These are phyloP conservation scores for Iberis pinnata DNA, from an alignment of 345 rosid species.

Conservation along the genomic window DNA sequence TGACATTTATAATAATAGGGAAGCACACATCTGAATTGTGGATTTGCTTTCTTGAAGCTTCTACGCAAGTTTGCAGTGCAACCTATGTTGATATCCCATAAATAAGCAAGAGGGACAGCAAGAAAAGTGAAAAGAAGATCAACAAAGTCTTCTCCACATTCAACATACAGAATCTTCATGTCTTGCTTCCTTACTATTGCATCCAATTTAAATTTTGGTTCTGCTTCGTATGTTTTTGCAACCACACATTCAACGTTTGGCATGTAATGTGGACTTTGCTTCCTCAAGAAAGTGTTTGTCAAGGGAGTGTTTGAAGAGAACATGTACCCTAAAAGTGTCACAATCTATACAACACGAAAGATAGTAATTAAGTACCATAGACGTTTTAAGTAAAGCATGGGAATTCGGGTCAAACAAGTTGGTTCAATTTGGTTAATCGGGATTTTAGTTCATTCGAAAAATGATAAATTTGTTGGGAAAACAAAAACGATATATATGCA, in stretches of 20 bases:
- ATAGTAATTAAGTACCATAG: too few species aligned
- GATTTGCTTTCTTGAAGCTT: conserved; percentile 1
- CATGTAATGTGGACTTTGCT: not conserved
- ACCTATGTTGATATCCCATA: not conserved
- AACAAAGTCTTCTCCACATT: too few species aligned
- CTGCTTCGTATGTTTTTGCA: not conserved
- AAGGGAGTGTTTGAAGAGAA: conserved; percentile 21
- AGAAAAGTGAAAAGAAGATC: conserved; percentile 14
- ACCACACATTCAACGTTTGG: not conserved
- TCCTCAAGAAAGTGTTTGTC: too few species aligned
- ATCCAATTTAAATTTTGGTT: conserved; percentile 8
- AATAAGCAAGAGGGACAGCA: too few species aligned
- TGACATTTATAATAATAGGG: conserved; percentile 3
- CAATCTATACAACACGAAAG: too few species aligned
- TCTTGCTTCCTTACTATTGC: not conserved
- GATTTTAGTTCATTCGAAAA: too few species aligned
- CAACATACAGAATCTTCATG: too few species aligned
- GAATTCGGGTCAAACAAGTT: too few species aligned
- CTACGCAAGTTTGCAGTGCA: not conserved
- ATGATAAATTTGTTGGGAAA: too few species aligned
- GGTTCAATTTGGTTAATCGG: too few species aligned
- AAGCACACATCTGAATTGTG: not conserved
- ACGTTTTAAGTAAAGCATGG: too few species aligned
- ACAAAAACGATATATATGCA: too few species aligned
- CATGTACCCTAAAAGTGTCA: not conserved